Evolutionary conservation across 192 early-diverging fungal genomes (phyloP).

Genomic region (Podila horticola): DNA sequence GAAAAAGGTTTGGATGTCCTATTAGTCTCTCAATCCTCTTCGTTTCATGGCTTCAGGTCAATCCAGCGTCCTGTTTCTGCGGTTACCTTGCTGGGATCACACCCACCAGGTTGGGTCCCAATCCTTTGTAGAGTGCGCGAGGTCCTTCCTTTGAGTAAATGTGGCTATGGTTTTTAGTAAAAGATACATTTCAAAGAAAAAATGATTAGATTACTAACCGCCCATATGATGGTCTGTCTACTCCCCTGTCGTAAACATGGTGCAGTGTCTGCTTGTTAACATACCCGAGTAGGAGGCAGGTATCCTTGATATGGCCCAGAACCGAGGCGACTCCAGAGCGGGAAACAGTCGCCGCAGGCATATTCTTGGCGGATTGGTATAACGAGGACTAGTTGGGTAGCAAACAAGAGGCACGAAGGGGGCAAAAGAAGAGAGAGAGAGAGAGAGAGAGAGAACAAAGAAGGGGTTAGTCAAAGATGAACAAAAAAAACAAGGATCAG

Average conservation of each 20-base stretch:
- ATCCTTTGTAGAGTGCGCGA: conserved; percentile 90
- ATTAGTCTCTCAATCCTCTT: background rate
- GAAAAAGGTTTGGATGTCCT: background rate
- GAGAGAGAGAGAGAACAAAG: conserved; percentile 9
- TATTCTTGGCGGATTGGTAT: conserved; percentile 27
- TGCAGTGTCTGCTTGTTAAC: background rate
- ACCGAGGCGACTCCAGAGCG: conserved; percentile 39
- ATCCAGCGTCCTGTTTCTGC: background rate
- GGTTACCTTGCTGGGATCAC: conserved; percentile 92
- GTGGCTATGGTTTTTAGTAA: conserved; percentile 32
- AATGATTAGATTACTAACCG: background rate
- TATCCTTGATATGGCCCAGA: conserved; percentile 61
- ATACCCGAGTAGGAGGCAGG: conserved; percentile 58
- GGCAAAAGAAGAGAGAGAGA: background rate
- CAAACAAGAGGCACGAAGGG: background rate
- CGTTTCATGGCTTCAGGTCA: background rate
- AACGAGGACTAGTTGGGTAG: conserved; percentile 26
- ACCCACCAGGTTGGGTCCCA: conserved; percentile 92
- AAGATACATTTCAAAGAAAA: background rate
- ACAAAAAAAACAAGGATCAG: background rate
- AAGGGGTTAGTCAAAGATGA: background rate
- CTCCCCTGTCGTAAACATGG: background rate
- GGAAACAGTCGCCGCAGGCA: conserved; percentile 8
- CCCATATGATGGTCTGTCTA: background rate
- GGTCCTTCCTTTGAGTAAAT: conserved; percentile 83